phyloP scores from a whole-genome alignment of 495 filamentous ascomycete genomes.

The Trichoderma erinaceum region DNA sequence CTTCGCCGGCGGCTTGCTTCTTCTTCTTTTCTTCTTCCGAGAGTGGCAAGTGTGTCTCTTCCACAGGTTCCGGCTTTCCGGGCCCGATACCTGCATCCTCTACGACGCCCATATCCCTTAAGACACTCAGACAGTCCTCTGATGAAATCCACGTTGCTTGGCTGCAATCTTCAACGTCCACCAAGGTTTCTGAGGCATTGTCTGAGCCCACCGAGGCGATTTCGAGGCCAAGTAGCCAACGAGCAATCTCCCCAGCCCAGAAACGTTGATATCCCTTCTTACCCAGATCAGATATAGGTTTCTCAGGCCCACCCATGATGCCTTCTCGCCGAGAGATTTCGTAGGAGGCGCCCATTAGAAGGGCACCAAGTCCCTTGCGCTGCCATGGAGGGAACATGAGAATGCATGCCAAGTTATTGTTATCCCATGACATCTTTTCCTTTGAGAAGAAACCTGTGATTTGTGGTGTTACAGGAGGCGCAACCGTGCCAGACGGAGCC shows the following conservation, averaged over 20 bases:
- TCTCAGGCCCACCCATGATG: slow-evolving; percentile 85
- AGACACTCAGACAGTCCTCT: slow-evolving; percentile 74
- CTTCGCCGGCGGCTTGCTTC: slow-evolving; percentile 14
- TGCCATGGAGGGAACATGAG: slow-evolving; percentile 95
- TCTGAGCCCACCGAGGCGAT: slow-evolving; percentile 9
- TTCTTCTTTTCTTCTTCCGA: slow-evolving; percentile 19
- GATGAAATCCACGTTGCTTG: slow-evolving; percentile 67
- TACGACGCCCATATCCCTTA: slow-evolving; percentile 70
- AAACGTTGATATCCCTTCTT: slow-evolving; percentile 71
- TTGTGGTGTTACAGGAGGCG: slow-evolving; percentile 32
- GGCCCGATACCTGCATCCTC: slow-evolving; percentile 49
- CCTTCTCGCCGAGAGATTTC: slow-evolving; percentile 82
- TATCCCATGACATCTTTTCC: slow-evolving; percentile 97
- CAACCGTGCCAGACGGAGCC: slow-evolving; percentile 20
- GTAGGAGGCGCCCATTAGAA: slow-evolving; percentile 91
- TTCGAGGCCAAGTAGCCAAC: slow-evolving; percentile 51
- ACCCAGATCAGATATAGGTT: slow-evolving; percentile 80
- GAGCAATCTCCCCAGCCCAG: slow-evolving; percentile 75
- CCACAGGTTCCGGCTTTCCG: slow-evolving; percentile 31
- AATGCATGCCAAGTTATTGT: slow-evolving; percentile 97
- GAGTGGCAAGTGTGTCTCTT: slow-evolving; percentile 16
- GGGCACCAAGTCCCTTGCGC: slow-evolving; percentile 74
- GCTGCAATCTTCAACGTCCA: slow-evolving; percentile 39
- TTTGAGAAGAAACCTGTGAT: slow-evolving; percentile 97
- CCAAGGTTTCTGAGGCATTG: slow-evolving; percentile 24